Percentiles rank a stretch among this genome's conserved stretches.
These are phyloP conservation scores for Cephalotrichum gorgonifer DNA, from an alignment of 2,329 filamentous ascomycete genomes.

Conservation along the genomic window DNA sequence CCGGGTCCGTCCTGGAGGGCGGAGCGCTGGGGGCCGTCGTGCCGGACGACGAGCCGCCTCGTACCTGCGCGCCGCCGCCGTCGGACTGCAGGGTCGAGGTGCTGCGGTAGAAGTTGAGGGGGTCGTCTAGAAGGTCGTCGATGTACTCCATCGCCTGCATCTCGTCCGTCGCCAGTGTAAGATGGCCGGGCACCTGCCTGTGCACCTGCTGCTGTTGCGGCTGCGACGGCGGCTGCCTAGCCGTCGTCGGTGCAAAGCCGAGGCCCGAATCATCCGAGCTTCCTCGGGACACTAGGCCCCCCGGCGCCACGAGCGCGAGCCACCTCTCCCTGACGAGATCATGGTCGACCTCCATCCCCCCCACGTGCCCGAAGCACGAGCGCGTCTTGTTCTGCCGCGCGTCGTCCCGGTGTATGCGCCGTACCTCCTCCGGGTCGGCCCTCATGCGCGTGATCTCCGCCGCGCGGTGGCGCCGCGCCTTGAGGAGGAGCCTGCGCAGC, in stretches of 20 bases:
- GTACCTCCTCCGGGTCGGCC: constrained; percentile 35
- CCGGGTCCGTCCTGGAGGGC: too few species aligned
- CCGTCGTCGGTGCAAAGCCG: neutral
- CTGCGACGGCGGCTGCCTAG: neutral
- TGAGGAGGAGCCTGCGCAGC: constrained; percentile 41
- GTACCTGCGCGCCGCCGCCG: neutral
- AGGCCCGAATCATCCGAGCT: neutral
- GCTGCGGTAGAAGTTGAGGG: neutral
- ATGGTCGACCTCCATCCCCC: constrained; percentile 33
- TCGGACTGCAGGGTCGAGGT: neutral
- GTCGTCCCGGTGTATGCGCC: constrained; percentile 38
- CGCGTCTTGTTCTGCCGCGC: constrained; percentile 30
- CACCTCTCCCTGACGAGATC: constrained; percentile 38
- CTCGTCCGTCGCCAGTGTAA: neutral
- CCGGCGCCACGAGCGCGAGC: constrained; percentile 34
- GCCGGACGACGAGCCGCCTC: neutral
- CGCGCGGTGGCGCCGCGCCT: constrained; percentile 40
- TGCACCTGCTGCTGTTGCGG: neutral
- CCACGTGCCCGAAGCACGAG: constrained; percentile 35
- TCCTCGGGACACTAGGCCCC: neutral
- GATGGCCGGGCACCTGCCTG: neutral
- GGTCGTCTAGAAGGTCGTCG: neutral
- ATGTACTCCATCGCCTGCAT: neutral
- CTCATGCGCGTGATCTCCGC: constrained; percentile 38
- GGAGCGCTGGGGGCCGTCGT: neutral